Conservation (phyloP, 2,329 filamentous ascomycete genomes). For the Stagonosporopsis vannaccii region DNA sequence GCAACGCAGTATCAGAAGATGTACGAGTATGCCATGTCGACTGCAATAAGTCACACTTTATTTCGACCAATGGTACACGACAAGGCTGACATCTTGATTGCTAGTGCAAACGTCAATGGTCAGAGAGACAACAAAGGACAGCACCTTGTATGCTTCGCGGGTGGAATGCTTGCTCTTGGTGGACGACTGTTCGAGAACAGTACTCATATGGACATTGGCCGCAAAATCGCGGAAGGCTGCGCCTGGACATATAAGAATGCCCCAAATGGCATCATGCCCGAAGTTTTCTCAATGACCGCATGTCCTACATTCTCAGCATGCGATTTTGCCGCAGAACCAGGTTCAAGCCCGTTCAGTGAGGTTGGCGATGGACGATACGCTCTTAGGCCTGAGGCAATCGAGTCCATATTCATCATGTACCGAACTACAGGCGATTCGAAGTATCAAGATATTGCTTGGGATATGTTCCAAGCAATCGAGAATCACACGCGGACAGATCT, state of each 20-base stretch:
- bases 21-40: slow-evolving; percentile 61
- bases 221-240: slow-evolving; percentile 66
- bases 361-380: slow-evolving; percentile 55
- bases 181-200: slow-evolving; percentile 62
- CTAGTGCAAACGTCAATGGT: slow-evolving; percentile 50
- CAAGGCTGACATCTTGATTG: slow-evolving; percentile 55
- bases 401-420: slow-evolving; percentile 67
- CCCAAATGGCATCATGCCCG: slow-evolving; percentile 67
- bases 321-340: slow-evolving; percentile 48
- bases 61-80: slow-evolving; percentile 59
- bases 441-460: slow-evolving; percentile 56
- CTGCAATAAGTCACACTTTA: slow-evolving; percentile 55
- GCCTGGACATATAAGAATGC: slow-evolving; percentile 67
- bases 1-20: slow-evolving; percentile 61
- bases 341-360: slow-evolving; percentile 50
- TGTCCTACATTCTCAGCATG: slow-evolving; percentile 51
- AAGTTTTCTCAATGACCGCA: slow-evolving; percentile 56
- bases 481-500: slow-evolving; percentile 52
- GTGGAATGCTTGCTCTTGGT: slow-evolving; percentile 68
- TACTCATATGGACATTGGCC: slow-evolving; percentile 62
- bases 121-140: slow-evolving; percentile 57
- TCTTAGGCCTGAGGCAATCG: slow-evolving; percentile 64
- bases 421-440: slow-evolving; percentile 63
- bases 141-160: slow-evolving; percentile 66
- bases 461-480: slow-evolving; percentile 56